phyloP scores from a whole-genome alignment of 345 rosid genomes.

The Euphorbia pulcherrima region DNA sequence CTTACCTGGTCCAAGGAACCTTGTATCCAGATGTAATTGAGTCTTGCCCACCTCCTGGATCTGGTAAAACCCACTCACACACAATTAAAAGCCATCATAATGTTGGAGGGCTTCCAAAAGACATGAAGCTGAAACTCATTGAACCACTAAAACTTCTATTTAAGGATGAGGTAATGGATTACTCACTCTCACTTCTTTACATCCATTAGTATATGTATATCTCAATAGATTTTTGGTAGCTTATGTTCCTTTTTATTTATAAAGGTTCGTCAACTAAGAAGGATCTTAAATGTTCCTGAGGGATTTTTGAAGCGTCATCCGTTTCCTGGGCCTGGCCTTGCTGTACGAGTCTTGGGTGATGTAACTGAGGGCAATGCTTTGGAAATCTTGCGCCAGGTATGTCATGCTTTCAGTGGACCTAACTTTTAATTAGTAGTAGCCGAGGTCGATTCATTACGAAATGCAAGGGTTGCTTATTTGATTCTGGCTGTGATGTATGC shows the following conservation, averaged over 20 bases:
- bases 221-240: neutral
- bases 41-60: constrained; percentile 98
- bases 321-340: constrained; percentile 98
- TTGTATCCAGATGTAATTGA: constrained; percentile 94
- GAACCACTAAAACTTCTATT: constrained; percentile 95
- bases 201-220: neutral
- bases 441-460: neutral
- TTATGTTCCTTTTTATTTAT: constrained; percentile 11
- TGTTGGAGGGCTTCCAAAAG: constrained; percentile 98
- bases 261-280: constrained; percentile 90
- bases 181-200: neutral
- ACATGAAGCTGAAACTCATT: constrained; percentile 91
- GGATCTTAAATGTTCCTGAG: constrained; percentile 73
- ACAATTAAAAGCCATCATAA: constrained; percentile 98
- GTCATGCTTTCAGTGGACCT: constrained; percentile 13
- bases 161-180: constrained; percentile 76
- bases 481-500: neutral
- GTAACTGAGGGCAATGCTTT: constrained; percentile 87
- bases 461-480: neutral
- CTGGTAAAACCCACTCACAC: constrained; percentile 85
- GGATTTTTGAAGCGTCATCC: constrained; percentile 93
- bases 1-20: constrained; percentile 90
- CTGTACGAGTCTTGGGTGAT: constrained; percentile 90
- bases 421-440: neutral
- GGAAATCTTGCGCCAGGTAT: constrained; percentile 82